These are phyloP conservation scores for Dunaliella primolecta DNA, from an alignment of 139 green algal genomes.

Conservation along the genomic window DNA sequence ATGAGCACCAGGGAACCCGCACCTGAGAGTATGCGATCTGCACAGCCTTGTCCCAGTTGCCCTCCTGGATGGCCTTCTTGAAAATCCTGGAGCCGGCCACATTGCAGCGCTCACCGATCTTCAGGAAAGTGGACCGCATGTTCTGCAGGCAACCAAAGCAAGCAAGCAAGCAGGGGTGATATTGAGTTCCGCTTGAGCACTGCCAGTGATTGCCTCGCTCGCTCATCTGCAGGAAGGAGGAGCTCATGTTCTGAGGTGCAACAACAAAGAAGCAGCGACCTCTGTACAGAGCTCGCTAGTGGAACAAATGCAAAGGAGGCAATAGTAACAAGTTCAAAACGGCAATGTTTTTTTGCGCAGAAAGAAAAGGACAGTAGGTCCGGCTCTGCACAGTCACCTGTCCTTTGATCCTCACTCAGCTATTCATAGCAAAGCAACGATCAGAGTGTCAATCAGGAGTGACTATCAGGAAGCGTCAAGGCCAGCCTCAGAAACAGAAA, in stretches of 20 bases:
- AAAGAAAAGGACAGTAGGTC: background rate
- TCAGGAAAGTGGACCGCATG: conserved; percentile 90
- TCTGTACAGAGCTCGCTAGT: background rate
- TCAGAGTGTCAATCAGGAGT: no score
- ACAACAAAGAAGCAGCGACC: background rate
- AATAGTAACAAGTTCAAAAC: background rate
- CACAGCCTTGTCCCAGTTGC: conserved; percentile 93
- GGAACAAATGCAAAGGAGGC: background rate
- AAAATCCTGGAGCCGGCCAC: conserved; percentile 91
- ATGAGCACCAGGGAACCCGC: background rate
- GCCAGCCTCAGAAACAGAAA: no score
- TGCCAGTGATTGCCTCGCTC: background rate
- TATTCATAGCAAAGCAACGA: no score
- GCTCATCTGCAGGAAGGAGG: background rate
- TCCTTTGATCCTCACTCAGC: no score
- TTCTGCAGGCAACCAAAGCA: conserved; percentile 23
- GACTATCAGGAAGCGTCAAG: background rate
- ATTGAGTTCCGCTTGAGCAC: background rate
- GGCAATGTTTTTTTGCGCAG: no score
- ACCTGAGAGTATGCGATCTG: conserved; percentile 89
- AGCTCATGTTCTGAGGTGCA: background rate
- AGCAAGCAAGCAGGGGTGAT: background rate
- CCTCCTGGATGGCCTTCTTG: conserved; percentile 96
- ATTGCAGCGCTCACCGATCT: conserved; percentile 97
- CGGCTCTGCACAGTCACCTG: background rate